Percentiles rank a stretch among this genome's conserved stretches.
Conservation (phyloP, 2,329 filamentous ascomycete genomes). For the Aureobasidium sp. region DNA sequence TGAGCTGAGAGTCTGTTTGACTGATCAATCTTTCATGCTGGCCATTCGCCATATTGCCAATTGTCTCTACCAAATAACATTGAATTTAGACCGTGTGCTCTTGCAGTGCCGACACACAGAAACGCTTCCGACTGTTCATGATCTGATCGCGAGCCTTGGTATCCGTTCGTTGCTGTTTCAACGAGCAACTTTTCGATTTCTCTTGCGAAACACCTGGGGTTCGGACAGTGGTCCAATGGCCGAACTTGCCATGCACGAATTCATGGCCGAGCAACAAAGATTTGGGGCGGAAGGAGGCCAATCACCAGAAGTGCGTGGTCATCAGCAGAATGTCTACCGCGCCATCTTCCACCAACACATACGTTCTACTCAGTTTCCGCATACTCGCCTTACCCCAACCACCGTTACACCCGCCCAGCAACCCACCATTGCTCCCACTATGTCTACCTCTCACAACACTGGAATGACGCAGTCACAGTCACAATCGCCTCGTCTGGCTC, state of each 20-base stretch:
- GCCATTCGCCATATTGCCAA: neutral
- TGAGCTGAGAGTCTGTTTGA: neutral
- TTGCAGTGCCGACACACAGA: neutral
- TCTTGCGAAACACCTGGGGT: neutral
- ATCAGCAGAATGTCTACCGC: neutral
- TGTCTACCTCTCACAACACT: neutral
- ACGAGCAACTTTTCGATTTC: neutral
- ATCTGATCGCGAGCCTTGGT: neutral
- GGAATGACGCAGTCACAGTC: neutral
- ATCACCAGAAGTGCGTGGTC: neutral
- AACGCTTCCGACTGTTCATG: conserved; percentile 4
- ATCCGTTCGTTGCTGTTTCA: neutral
- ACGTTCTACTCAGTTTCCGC: neutral
- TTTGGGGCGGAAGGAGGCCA: neutral
- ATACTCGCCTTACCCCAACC: neutral
- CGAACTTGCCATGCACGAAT: neutral
- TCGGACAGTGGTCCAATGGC: neutral
- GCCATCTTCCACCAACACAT: neutral
- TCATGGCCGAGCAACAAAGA: neutral
- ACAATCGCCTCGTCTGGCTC: neutral
- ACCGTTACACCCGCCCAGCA: neutral
- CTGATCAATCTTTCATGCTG: neutral
- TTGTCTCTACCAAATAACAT: neutral
- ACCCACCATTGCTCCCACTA: neutral
- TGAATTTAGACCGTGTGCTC: neutral